phyloP scores from a whole-genome alignment of 805 yeast species.

The Ogataea glucozyma region DNA sequence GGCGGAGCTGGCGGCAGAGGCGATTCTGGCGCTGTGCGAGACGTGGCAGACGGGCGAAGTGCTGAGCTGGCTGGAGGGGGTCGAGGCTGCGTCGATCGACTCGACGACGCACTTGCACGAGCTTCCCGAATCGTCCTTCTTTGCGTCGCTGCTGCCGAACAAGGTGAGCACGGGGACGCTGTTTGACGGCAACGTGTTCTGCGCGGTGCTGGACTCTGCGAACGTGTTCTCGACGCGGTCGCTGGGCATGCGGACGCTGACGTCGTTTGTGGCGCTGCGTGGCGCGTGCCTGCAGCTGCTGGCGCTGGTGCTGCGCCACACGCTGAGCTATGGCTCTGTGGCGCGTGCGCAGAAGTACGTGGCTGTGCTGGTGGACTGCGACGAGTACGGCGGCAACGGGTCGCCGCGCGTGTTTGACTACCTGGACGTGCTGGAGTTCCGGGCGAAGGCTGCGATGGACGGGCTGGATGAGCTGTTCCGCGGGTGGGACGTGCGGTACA shows the following conservation, averaged over 20 bases:
- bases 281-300: slow-evolving; percentile 62
- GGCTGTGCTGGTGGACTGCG: slow-evolving; percentile 50
- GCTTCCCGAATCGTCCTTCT: too few species aligned
- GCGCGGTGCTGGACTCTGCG: slow-evolving; percentile 39
- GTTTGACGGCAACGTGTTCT: slow-evolving; percentile 55
- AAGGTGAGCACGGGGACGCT: slow-evolving; percentile 52
- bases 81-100: too few species aligned
- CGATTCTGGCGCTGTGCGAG: slow-evolving; percentile 63
- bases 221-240: slow-evolving; percentile 39
- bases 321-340: slow-evolving; percentile 46
- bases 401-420: slow-evolving; percentile 69
- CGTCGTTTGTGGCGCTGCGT: slow-evolving; percentile 63
- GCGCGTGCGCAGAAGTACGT: slow-evolving; percentile 55
- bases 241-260: slow-evolving; percentile 51
- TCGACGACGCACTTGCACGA: too few species aligned
- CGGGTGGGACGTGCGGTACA: too few species aligned
- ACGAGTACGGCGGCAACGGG: slow-evolving; percentile 52
- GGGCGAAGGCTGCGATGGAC: too few species aligned
- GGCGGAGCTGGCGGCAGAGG: slow-evolving; percentile 58
- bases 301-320: slow-evolving; percentile 70
- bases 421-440: slow-evolving; percentile 69
- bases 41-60: too few species aligned
- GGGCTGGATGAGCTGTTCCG: too few species aligned
- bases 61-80: too few species aligned
- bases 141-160: too few species aligned